Evolutionary conservation across 192 early-diverging fungal genomes (phyloP).

Genomic region (Thamnidium elegans): DNA sequence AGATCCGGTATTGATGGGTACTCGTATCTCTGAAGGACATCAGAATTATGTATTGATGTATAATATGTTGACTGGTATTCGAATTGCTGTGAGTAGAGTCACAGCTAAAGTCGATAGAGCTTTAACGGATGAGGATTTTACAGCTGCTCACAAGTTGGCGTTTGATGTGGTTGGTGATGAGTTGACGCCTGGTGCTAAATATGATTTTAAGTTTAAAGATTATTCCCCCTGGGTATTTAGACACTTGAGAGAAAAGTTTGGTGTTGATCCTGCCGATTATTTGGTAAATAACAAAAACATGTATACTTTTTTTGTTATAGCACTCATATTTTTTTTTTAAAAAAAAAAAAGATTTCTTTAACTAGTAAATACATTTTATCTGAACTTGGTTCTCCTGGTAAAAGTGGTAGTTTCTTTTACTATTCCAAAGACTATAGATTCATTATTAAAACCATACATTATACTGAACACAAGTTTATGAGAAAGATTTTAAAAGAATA

Average conservation of each 20-base stretch:
- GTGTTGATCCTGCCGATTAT: constrained; percentile 92
- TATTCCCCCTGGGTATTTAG: constrained; percentile 99
- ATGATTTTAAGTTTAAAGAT: constrained; percentile 99
- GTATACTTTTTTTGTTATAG: neutral
- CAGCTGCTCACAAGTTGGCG: constrained; percentile 87
- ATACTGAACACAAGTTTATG: constrained; percentile 95
- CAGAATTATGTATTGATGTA: constrained; percentile 98
- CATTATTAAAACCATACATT: constrained; percentile 99
- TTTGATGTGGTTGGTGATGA: constrained; percentile 98
- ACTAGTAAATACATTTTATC: constrained; percentile 98
- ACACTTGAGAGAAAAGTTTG: constrained; percentile 82
- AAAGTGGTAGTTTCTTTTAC: constrained; percentile 97
- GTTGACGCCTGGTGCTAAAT: constrained; percentile 87
- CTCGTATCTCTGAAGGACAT: constrained; percentile 88
- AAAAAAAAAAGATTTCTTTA: constrained; percentile 79
- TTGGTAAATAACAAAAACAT: constrained; percentile 63
- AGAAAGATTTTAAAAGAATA: constrained; percentile 85
- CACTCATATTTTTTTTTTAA: too few species aligned
- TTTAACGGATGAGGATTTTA: constrained; percentile 78
- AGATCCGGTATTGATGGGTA: constrained; percentile 59
- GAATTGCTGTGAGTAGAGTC: constrained; percentile 85
- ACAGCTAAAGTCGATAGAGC: constrained; percentile 76
- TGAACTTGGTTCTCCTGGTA: constrained; percentile 96
- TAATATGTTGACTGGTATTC: constrained; percentile 97
- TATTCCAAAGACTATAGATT: constrained; percentile 97